Evolutionary conservation across 2,329 filamentous ascomycete species (phyloP), one percentile per base, ranked within the genome.

Genomic region (Chaetothyriales sp.): DNA sequence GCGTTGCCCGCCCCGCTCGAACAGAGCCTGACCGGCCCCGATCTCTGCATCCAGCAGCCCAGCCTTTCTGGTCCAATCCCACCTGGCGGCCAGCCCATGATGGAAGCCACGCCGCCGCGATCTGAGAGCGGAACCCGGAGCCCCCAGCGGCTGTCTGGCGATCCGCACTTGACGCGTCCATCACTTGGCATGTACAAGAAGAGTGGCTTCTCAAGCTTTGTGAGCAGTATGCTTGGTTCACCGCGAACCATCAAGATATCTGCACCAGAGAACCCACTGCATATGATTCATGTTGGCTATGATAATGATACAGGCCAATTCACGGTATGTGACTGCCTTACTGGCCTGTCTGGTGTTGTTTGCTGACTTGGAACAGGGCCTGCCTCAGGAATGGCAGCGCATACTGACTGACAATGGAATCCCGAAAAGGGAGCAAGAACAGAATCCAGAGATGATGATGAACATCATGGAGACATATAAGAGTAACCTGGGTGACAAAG

Each of bases 391-490:
- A 77, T 98, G 92, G 92, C 90, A 96, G 70, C 83, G 87, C 55
- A 79, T 95, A 65, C 80, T 98, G 63, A 86, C 90, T 70, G 89
- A 95, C 68, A 95, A 86, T 67, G 92, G 92, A 57, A 95, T 98
- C 62, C 86, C 89, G 25, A 88, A 95, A 70, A 89, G 92, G 70
- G 92, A 96, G 66, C 85, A 93, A 67, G 86, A 90, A 66, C 85
- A 95, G 68, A 88, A 96, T 63, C 92, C 92, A 2, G 88, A 96
- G 67, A 89, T 90, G 53, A 88, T 95, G 70, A 83, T 93, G 64
- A 86, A 96, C 66, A 92, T 98, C 61, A 83, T 98, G 68, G 86
- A 84, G 53, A 96, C 96, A 66, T 96, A 95, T 74, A 93, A 95
- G 67, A 90, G 95, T 70, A 95, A 87, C 57, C 84, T 86, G 22